phyloP scores from a whole-genome alignment of 371 early-diverging fungal genomes.

The Mortierella sp. region DNA sequence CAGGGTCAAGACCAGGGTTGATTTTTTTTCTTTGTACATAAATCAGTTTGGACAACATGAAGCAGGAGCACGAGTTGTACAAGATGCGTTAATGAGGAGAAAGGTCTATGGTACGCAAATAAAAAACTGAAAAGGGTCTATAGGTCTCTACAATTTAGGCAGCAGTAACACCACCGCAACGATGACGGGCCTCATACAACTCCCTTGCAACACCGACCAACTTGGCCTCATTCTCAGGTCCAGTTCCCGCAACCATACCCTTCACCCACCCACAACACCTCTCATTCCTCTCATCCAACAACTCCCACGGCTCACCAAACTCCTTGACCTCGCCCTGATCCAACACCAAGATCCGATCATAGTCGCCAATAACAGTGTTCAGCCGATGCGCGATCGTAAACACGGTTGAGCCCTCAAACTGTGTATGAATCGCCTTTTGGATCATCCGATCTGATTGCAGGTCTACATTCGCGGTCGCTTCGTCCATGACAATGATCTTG shows the following conservation, averaged over 20 bases:
- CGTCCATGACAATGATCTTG: slow-evolving; percentile 68
- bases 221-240: slow-evolving; percentile 31
- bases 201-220: slow-evolving; percentile 17
- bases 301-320: slow-evolving; percentile 44
- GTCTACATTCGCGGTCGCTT: slow-evolving; percentile 74
- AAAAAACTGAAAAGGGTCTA: neutral
- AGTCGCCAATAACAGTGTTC: slow-evolving; percentile 77
- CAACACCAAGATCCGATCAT: slow-evolving; percentile 64
- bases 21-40: too few relatives aligned
- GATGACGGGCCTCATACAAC: neutral
- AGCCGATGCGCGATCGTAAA: slow-evolving; percentile 73
- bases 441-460: slow-evolving; percentile 59
- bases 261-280: slow-evolving; percentile 22
- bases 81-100: neutral
- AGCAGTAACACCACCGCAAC: neutral
- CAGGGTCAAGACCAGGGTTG: too few relatives aligned
- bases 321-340: slow-evolving; percentile 71
- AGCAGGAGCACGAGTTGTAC: too few relatives aligned
- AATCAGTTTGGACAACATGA: too few relatives aligned
- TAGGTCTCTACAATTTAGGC: neutral
- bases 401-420: slow-evolving; percentile 60
- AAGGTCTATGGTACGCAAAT: neutral
- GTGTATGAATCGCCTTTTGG: slow-evolving; percentile 56
- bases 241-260: slow-evolving; percentile 46
- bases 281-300: slow-evolving; percentile 16